Percentiles rank a stretch among this genome's conserved stretches.
These are phyloP conservation scores for Trichoderma citrinoviride DNA, from an alignment of 2,329 filamentous ascomycete species.

Conservation along the genomic window DNA sequence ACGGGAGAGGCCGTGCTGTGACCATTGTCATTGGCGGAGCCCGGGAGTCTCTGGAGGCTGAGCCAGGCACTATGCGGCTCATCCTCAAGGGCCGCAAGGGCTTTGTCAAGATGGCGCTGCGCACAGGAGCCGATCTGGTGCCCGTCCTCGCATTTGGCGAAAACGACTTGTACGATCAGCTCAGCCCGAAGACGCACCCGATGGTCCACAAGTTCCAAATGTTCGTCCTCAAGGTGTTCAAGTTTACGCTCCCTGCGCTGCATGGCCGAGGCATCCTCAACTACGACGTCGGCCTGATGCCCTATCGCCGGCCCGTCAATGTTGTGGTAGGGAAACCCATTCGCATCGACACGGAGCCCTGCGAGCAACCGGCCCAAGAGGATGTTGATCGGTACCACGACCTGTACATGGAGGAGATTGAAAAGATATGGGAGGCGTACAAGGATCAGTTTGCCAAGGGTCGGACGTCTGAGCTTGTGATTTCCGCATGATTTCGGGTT, in stretches of 20 bases:
- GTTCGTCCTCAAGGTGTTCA: conserved; percentile 77
- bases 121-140: conserved; percentile 89
- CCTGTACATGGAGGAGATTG: conserved; percentile 72
- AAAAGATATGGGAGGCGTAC: conserved; percentile 71
- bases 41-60: conserved; percentile 84
- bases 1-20: conserved; percentile 92
- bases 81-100: conserved; percentile 83
- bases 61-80: conserved; percentile 72
- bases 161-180: conserved; percentile 92
- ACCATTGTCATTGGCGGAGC: conserved; percentile 95
- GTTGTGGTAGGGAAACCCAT: conserved; percentile 87
- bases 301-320: conserved; percentile 83
- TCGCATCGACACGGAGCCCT: conserved; percentile 57
- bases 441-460: conserved; percentile 70
- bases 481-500: neutral
- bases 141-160: conserved; percentile 92
- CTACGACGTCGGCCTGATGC: conserved; percentile 95
- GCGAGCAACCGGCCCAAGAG: conserved; percentile 61
- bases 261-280: conserved; percentile 94
- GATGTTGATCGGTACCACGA: conserved; percentile 80
- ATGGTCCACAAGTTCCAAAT: conserved; percentile 78
- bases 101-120: conserved; percentile 89
- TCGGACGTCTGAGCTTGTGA: conserved; percentile 58
- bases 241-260: conserved; percentile 88
- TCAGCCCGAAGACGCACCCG: conserved; percentile 73